Percentiles rank a stretch among this genome's conserved stretches.
phyloP scores from a whole-genome alignment of 768 basidiomycete species.

The Trametes cubensis region DNA sequence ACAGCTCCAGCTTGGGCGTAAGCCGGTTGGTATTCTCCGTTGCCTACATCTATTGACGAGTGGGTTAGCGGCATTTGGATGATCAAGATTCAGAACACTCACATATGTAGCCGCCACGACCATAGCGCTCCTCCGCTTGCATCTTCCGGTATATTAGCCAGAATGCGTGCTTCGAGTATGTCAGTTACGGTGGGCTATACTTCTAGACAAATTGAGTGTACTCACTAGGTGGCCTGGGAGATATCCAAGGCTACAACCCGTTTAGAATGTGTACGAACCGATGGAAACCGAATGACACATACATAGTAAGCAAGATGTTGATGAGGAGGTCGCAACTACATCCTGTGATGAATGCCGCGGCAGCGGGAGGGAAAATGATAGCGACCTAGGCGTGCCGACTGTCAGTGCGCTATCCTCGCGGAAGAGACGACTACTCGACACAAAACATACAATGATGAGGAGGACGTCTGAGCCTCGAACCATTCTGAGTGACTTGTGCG shows the following conservation, averaged over 20 bases:
- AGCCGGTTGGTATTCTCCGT: conserved; percentile 35
- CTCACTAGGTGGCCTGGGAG: conserved; percentile 63
- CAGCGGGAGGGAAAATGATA: conserved; percentile 82
- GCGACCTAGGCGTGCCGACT: conserved; percentile 53
- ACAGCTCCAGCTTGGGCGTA: conserved; percentile 23
- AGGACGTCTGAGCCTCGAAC: conserved; percentile 71
- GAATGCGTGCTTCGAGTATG: conserved; percentile 64
- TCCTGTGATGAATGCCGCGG: conserved; percentile 74
- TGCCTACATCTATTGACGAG: conserved; percentile 33
- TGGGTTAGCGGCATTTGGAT: background rate
- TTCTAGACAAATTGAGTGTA: background rate
- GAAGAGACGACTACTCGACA: background rate
- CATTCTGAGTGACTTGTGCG: background rate
- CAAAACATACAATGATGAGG: conserved; percentile 67
- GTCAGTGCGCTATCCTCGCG: background rate
- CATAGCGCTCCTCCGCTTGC: conserved; percentile 83
- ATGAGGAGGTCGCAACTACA: conserved; percentile 88
- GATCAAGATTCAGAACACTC: conserved; percentile 38
- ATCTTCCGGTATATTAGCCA: conserved; percentile 92
- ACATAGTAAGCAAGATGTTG: conserved; percentile 81
- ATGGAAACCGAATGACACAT: conserved; percentile 29
- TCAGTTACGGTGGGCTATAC: background rate
- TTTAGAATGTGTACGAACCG: background rate
- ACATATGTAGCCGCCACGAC: conserved; percentile 77
- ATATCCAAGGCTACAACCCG: conserved; percentile 64